These are phyloP conservation scores for Madurella mycetomatis DNA, from an alignment of 2,329 filamentous ascomycete genomes.

Conservation along the genomic window DNA sequence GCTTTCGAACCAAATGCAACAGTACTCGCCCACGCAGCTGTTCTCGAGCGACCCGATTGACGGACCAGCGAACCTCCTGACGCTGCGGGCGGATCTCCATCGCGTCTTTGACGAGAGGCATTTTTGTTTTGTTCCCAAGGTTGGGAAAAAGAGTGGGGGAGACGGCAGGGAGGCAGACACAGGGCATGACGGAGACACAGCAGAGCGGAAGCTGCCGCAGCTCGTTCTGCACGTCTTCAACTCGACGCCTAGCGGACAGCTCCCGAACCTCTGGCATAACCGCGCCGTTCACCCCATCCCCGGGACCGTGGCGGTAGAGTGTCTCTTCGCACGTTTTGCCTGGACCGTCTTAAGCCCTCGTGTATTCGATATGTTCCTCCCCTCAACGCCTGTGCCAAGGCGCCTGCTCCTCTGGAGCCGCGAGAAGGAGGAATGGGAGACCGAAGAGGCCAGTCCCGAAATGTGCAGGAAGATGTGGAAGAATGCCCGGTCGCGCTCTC, in stretches of 20 bases:
- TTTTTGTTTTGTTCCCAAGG: slow-evolving; percentile 4
- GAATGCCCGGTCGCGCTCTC: slow-evolving; percentile 1
- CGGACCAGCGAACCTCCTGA: neutral
- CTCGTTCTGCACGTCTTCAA: slow-evolving; percentile 2
- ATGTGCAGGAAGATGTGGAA: slow-evolving; percentile 1
- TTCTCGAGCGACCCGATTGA: slow-evolving; percentile 2
- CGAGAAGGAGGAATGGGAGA: neutral
- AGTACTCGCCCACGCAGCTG: neutral
- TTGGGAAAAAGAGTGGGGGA: neutral
- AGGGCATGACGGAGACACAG: neutral
- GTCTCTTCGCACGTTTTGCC: neutral
- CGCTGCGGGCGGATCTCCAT: neutral
- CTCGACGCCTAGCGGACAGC: neutral
- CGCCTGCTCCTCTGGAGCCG: slow-evolving; percentile 1
- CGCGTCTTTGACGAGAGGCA: neutral
- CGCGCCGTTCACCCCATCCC: slow-evolving; percentile 1
- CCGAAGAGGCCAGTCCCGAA: neutral
- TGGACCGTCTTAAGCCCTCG: neutral
- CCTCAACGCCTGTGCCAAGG: neutral
- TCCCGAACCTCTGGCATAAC: slow-evolving; percentile 2
- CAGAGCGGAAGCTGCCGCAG: slow-evolving; percentile 1
- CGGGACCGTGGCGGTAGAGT: neutral
- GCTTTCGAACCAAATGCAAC: neutral
- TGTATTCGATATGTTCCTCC: neutral
- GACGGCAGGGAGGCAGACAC: neutral